Evolutionary conservation across 106 monocot genomes (phyloP).

Genomic region (Acorus gramineus): DNA sequence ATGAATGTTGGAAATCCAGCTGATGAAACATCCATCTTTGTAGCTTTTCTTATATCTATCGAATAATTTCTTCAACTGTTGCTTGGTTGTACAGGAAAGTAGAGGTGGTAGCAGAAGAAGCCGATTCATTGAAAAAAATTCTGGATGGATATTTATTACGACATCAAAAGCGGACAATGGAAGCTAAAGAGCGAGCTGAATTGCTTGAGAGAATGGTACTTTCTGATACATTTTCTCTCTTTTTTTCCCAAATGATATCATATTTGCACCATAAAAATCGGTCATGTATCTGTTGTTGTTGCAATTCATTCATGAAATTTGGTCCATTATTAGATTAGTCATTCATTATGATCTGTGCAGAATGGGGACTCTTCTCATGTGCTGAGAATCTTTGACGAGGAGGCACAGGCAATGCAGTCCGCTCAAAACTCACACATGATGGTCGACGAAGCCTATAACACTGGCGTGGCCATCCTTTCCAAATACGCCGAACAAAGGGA

Average conservation of each 20-base stretch:
- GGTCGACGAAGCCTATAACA: slow-evolving; percentile 88
- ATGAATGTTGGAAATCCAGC: too few species aligned
- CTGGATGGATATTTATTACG: slow-evolving; percentile 44
- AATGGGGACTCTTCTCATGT: slow-evolving; percentile 72
- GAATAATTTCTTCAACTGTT: too few species aligned
- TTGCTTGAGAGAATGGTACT: slow-evolving; percentile 72
- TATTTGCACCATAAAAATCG: too few species aligned
- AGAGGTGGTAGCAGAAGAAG: slow-evolving; percentile 73
- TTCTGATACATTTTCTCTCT: background rate
- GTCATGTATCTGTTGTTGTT: too few species aligned
- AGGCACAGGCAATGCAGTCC: slow-evolving; percentile 76
- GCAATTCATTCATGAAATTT: too few species aligned
- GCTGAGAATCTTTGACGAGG: slow-evolving; percentile 88
- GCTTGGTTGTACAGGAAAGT: too few species aligned
- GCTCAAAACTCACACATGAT: slow-evolving; percentile 74
- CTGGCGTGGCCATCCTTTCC: slow-evolving; percentile 78
- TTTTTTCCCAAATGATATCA: too few species aligned
- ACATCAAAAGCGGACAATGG: slow-evolving; percentile 52
- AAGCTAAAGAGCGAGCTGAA: slow-evolving; percentile 72
- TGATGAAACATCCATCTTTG: too few species aligned
- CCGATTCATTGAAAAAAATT: slow-evolving; percentile 59
- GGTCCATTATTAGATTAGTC: too few species aligned
- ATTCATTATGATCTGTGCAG: slow-evolving; percentile 41
- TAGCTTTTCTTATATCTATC: too few species aligned
- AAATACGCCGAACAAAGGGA: slow-evolving; percentile 90